Conservation (phyloP, 106 monocot genomes). For the Platanthera zijinensis region DNA sequence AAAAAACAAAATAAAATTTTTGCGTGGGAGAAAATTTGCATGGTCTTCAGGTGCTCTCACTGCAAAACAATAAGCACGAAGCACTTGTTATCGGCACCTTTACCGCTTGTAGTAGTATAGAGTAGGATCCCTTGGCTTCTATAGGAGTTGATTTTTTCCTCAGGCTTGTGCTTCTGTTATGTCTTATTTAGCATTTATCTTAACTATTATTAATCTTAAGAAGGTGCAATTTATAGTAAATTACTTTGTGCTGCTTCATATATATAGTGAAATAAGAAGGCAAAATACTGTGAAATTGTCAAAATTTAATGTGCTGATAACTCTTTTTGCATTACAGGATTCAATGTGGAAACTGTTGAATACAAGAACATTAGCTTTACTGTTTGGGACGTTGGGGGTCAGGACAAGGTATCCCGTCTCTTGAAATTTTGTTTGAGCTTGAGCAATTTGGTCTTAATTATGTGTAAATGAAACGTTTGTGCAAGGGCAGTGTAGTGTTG, state of each 20-base stretch:
- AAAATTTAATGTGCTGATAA: not conserved
- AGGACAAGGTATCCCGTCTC: constrained; percentile 17
- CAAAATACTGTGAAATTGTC: not conserved
- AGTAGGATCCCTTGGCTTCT: too few species aligned
- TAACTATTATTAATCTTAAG: not conserved
- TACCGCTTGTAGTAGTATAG: too few species aligned
- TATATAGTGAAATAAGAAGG: not conserved
- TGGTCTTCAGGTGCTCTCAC: too few species aligned
- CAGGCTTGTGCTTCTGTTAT: too few species aligned
- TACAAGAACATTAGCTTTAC: constrained; percentile 29
- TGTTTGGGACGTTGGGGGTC: constrained; percentile 29
- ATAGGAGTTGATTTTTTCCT: too few species aligned
- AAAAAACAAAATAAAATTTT: too few species aligned
- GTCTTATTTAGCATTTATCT: too few species aligned
- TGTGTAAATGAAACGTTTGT: not conserved
- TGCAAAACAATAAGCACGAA: too few species aligned
- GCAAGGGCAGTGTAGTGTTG: not conserved
- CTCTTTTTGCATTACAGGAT: constrained; percentile 4
- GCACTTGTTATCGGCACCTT: too few species aligned
- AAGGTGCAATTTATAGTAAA: not conserved
- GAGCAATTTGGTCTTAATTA: not conserved
- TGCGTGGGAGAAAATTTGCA: too few species aligned
- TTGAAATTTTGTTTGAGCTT: not conserved
- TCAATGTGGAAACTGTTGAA: constrained; percentile 24
- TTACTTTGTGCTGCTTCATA: not conserved